Conservation (phyloP, 306 rosid genomes). For the Gillenia trifoliata region DNA sequence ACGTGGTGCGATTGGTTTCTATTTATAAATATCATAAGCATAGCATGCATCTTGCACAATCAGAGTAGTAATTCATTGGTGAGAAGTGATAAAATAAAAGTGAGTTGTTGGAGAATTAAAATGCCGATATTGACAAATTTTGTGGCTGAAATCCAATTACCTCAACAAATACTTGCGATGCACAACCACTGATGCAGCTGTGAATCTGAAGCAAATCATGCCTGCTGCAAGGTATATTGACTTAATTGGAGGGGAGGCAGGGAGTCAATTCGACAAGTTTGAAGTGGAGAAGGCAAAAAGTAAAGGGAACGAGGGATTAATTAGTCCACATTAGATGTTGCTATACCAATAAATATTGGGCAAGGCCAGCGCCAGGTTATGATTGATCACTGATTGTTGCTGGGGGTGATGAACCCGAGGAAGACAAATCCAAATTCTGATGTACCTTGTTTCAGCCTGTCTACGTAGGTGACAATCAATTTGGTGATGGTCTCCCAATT, state of each 20-base stretch:
- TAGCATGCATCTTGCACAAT: too few relatives aligned
- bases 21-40: too few relatives aligned
- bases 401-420: background rate
- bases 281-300: background rate
- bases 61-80: too few relatives aligned
- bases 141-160: conserved; percentile 7
- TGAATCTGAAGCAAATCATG: background rate
- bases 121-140: background rate
- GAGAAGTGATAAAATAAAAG: too few relatives aligned
- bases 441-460: conserved; percentile 20
- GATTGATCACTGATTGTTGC: background rate
- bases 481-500: too few relatives aligned
- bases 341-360: conserved; percentile 23
- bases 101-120: background rate
- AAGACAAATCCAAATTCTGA: background rate
- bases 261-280: conserved; percentile 7
- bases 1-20: too few relatives aligned
- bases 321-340: conserved; percentile 13
- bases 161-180: conserved; percentile 10
- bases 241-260: background rate
- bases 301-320: background rate
- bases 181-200: background rate
- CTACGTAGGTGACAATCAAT: too few relatives aligned
- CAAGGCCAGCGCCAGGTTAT: background rate
- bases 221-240: background rate